Percentiles rank a stretch among this genome's conserved stretches.
These are phyloP conservation scores for Phytophthora tubulina DNA, from an alignment of 352 stramenopile genomes.

Conservation along the genomic window DNA sequence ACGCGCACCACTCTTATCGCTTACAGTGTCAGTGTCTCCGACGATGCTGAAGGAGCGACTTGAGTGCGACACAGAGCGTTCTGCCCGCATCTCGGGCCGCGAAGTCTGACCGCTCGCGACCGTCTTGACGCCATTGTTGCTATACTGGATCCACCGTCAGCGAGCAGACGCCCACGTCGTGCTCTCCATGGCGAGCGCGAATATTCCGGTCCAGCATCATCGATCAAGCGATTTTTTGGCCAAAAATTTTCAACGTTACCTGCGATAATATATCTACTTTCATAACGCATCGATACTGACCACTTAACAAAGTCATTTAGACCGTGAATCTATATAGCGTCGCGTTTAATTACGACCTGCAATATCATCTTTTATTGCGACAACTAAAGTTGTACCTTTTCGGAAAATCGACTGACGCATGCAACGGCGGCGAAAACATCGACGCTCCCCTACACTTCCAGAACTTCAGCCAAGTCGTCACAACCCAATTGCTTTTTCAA, in stretches of 20 bases:
- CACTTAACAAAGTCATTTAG: background rate
- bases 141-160: background rate
- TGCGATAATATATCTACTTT: background rate
- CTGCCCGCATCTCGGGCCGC: background rate
- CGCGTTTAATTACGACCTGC: background rate
- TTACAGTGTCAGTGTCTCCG: background rate
- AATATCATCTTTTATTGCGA: background rate
- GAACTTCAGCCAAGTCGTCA: conserved; percentile 5
- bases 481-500: conserved; percentile 10
- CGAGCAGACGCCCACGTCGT: background rate
- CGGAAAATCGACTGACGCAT: conserved; percentile 30
- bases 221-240: background rate
- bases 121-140: background rate
- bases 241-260: background rate
- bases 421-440: conserved; percentile 11
- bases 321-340: background rate
- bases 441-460: conserved; percentile 22
- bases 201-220: background rate
- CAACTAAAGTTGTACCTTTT: conserved; percentile 13
- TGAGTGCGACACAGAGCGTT: conserved; percentile 11
- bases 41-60: conserved; percentile 4
- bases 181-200: background rate
- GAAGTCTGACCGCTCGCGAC: conserved; percentile 4
- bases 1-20: background rate
- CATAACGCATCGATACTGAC: background rate